Base-by-base conservation (phyloP, 2,329 filamentous ascomycete species). In the Aspergillus viridinutans region DNA sequence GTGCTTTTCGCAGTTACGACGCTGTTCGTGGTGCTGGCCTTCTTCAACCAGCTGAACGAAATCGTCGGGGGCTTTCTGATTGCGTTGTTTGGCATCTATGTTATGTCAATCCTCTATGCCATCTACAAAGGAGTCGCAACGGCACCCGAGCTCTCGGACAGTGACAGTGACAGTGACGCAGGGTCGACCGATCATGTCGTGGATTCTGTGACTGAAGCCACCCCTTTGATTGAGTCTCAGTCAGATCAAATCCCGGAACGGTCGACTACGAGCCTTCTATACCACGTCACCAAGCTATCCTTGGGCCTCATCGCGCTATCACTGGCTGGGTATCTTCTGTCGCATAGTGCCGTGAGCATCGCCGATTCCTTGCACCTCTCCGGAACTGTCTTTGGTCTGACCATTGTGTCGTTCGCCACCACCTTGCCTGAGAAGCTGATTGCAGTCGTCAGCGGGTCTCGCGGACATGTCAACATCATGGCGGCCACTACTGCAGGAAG, bases 391-490 rank as follows among this genome's bases (percentile, higher is more conserved):
- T 75, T 83, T 52, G 78, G 80, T 8, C 66, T 81, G 17, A 76
- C 77, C 0, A 64, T 82, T 23, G 68, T 84, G 40, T 74, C 80
- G 0, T 72, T 84, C 59, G 81, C 79, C 4, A 84, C 81, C 0
- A 83, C 81, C 0, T 67, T 84, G 1, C 81, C 81, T 0, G 81
- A 83, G 61, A 83, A 83, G 61, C 73, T 83, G 42, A 63, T 83
- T 49, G 77, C 81, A 1, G 70, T 82, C 3, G 59, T 83, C 25
- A 80, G 79, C 57, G 77, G 79, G 17, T 69, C 63, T 10, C 74
- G 77, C 14, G 80, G 78, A 4, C 76, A 82, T 20, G 64, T 68
- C 1, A 80, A 80, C 1, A 81, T 84, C 49, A 64, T 84, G 8
- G 77, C 80, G 5, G 81, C 81, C 0, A 82, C 79, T 48, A 81